Percentiles rank a stretch among this genome's conserved stretches.
phyloP scores from a whole-genome alignment of 2,329 filamentous ascomycete genomes.

The Berkeleyomyces rouxiae region DNA sequence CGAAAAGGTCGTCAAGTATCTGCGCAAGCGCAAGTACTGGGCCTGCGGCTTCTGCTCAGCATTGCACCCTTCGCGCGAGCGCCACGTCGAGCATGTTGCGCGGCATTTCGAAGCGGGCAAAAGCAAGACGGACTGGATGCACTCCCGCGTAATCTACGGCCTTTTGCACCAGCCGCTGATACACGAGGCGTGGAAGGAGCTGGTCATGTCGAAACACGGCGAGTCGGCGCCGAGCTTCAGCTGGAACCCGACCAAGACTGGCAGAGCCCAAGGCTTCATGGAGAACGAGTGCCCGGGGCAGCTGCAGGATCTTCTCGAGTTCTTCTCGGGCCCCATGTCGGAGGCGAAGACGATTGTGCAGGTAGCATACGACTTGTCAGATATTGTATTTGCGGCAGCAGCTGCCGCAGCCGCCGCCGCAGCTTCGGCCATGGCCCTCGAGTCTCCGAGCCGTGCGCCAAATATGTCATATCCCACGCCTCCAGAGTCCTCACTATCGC shows the following conservation, averaged over 20 bases:
- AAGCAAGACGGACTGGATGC: slow-evolving; percentile 50
- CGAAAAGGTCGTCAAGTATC: slow-evolving; percentile 44
- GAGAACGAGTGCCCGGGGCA: slow-evolving; percentile 47
- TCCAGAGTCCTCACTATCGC: slow-evolving; percentile 18
- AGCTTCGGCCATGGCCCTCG: slow-evolving; percentile 12
- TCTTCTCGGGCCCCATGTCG: slow-evolving; percentile 41
- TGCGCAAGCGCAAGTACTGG: slow-evolving; percentile 49
- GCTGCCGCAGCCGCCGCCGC: not conserved
- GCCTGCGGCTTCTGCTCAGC: slow-evolving; percentile 52
- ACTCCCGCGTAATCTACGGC: slow-evolving; percentile 50
- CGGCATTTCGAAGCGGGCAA: slow-evolving; percentile 48
- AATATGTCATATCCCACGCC: slow-evolving; percentile 16
- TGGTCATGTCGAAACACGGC: slow-evolving; percentile 36
- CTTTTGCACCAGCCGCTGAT: slow-evolving; percentile 49
- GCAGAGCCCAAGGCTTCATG: slow-evolving; percentile 38
- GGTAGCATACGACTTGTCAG: slow-evolving; percentile 40
- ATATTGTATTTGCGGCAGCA: slow-evolving; percentile 24
- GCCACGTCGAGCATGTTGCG: slow-evolving; percentile 51
- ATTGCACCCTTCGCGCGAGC: slow-evolving; percentile 45
- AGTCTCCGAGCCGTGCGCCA: slow-evolving; percentile 16
- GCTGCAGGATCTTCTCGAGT: slow-evolving; percentile 47
- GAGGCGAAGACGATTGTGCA: slow-evolving; percentile 40
- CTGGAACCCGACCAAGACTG: slow-evolving; percentile 42
- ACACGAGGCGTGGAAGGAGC: slow-evolving; percentile 42
- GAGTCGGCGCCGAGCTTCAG: slow-evolving; percentile 44